A percentile compares a stretch with the other conserved stretches of the same genome.
phyloP scores from a whole-genome alignment of 208 protist species.

The Leishmania tarentolae region DNA sequence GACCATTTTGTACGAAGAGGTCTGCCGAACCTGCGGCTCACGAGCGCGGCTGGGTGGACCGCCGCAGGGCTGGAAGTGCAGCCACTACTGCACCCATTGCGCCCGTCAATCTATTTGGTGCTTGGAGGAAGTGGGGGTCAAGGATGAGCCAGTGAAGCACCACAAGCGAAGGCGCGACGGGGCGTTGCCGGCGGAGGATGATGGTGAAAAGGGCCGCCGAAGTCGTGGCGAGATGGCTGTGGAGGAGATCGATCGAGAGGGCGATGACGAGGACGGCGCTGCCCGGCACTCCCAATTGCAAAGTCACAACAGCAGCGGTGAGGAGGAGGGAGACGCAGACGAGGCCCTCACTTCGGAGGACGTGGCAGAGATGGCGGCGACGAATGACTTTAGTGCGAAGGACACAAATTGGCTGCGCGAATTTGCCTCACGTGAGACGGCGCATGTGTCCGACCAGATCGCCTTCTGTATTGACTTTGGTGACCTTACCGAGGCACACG shows the following conservation, averaged over 20 bases:
- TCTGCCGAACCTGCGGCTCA: conserved; percentile 65
- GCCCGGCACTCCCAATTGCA: background rate
- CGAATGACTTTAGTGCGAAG: conserved; percentile 71
- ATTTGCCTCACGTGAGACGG: conserved; percentile 44
- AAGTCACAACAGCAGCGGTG: conserved; percentile 6
- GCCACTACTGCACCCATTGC: conserved; percentile 69
- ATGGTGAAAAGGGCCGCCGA: background rate
- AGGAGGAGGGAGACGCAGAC: conserved; percentile 32
- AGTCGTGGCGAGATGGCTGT: conserved; percentile 6
- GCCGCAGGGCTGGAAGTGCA: conserved; percentile 70
- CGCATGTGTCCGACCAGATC: conserved; percentile 37
- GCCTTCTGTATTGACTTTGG: conserved; percentile 81
- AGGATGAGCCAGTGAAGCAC: conserved; percentile 4
- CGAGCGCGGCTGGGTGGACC: conserved; percentile 46
- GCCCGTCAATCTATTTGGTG: conserved; percentile 73
- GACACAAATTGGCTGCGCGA: conserved; percentile 77
- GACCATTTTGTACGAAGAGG: conserved; percentile 46
- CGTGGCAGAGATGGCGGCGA: conserved; percentile 73
- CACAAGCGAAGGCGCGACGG: conserved; percentile 13
- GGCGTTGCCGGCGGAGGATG: conserved; percentile 8
- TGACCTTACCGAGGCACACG: conserved; percentile 55
- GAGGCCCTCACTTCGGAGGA: conserved; percentile 71
- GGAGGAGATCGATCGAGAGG: conserved; percentile 35
- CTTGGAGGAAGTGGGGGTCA: conserved; percentile 43
- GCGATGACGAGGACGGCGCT: conserved; percentile 5